Percentiles rank a stretch among this genome's conserved stretches.
phyloP scores from a whole-genome alignment of 78 protist genomes.

The Thecamonas trahens region DNA sequence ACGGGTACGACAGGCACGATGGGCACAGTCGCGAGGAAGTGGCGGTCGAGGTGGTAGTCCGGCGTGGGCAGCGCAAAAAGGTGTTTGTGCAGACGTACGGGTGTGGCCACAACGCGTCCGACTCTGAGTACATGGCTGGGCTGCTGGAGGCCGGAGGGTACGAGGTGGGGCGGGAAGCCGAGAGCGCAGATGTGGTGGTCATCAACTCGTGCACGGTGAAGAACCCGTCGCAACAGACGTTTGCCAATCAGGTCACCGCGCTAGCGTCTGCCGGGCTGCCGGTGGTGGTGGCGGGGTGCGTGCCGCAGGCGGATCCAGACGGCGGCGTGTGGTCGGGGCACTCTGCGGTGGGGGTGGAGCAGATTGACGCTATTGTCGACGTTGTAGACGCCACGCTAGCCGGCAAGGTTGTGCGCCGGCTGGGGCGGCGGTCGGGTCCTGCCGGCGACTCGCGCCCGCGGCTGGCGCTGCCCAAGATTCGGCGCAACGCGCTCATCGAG shows the following conservation, averaged over 20 bases:
- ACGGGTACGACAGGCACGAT: too few relatives aligned
- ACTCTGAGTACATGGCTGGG: slow-evolving; percentile 72
- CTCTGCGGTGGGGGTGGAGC: slow-evolving; percentile 44
- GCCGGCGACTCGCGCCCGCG: slow-evolving; percentile 32
- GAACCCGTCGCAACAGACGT: slow-evolving; percentile 45
- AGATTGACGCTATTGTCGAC: slow-evolving; percentile 50
- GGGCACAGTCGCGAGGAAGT: too few relatives aligned
- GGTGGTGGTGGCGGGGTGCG: slow-evolving; percentile 58
- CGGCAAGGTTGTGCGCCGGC: slow-evolving; percentile 36
- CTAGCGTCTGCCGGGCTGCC: slow-evolving; percentile 1
- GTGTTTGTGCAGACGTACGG: slow-evolving; percentile 77
- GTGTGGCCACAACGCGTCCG: slow-evolving; percentile 57
- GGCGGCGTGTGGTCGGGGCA: background rate
- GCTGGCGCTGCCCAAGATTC: slow-evolving; percentile 54
- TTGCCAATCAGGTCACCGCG: slow-evolving; percentile 2
- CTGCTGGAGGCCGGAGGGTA: slow-evolving; percentile 48
- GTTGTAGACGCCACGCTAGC: slow-evolving; percentile 47
- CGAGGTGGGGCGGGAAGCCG: slow-evolving; percentile 8
- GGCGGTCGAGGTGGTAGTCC: too few relatives aligned
- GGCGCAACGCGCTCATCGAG: slow-evolving; percentile 53
- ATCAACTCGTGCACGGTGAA: slow-evolving; percentile 72
- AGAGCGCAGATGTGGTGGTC: slow-evolving; percentile 31
- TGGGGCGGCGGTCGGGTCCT: background rate
- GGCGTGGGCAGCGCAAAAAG: too few relatives aligned
- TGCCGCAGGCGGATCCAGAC: slow-evolving; percentile 51